Conservation (phyloP, 129 eudicot genomes). For the Chrysanthemum makinoi region DNA sequence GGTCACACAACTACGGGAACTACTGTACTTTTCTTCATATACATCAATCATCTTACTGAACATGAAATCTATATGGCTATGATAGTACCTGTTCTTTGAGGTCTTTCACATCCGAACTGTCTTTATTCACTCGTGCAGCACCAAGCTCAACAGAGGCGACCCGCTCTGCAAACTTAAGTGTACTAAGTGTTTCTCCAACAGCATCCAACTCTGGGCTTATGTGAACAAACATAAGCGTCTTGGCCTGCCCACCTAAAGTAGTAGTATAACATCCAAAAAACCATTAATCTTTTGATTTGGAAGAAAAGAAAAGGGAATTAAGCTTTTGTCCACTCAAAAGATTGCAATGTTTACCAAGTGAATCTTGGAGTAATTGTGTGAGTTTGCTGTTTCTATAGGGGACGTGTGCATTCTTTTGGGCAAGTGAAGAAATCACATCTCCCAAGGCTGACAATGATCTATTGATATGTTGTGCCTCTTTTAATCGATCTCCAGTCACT, state of each 20-base stretch:
- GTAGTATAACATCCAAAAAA: background rate
- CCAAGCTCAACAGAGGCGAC: conserved; percentile 97
- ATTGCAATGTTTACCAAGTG: conserved; percentile 61
- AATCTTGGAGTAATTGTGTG: conserved; percentile 94
- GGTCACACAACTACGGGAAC: conserved; percentile 28
- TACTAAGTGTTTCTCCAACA: conserved; percentile 90
- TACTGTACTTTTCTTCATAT: conserved; percentile 24
- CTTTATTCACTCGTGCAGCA: conserved; percentile 86
- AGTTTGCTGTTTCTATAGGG: conserved; percentile 95
- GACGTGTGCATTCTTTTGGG: conserved; percentile 88
- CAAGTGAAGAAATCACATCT: conserved; percentile 90
- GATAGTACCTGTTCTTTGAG: conserved; percentile 80
- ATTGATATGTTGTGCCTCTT: conserved; percentile 96
- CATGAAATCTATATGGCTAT: background rate
- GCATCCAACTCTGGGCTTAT: conserved; percentile 97
- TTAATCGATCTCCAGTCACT: conserved; percentile 91
- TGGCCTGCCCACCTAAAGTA: conserved; percentile 90
- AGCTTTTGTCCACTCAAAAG: background rate
- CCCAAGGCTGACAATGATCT: conserved; percentile 91
- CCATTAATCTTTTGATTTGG: background rate
- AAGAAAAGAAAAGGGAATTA: background rate
- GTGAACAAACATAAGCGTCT: conserved; percentile 97
- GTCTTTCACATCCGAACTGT: conserved; percentile 76
- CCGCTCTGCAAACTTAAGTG: conserved; percentile 96
- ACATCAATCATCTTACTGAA: background rate